A percentile compares a stretch with the other conserved stretches of the same genome.
These are phyloP conservation scores for Lactifluus subvellereus DNA, from an alignment of 768 basidiomycete species.

Conservation along the genomic window DNA sequence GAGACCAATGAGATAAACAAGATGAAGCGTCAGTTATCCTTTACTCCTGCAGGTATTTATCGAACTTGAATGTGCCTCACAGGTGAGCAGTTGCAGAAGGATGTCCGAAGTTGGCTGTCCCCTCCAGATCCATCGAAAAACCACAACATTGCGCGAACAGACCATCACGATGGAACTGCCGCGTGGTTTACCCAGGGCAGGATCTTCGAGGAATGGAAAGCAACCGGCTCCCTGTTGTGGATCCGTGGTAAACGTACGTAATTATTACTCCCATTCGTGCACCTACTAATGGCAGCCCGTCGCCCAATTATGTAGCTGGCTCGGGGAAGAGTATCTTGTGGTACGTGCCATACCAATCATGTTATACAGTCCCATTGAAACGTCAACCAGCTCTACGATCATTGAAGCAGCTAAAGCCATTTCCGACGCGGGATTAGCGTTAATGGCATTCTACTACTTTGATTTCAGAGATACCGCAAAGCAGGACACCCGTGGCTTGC, in stretches of 20 bases:
- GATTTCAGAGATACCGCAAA: neutral
- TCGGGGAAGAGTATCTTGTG: neutral
- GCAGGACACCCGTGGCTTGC: neutral
- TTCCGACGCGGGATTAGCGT: neutral
- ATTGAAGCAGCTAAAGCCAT: neutral
- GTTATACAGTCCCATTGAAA: neutral
- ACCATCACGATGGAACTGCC: neutral
- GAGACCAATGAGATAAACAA: too few species aligned
- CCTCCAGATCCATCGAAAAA: neutral
- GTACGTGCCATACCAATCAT: neutral
- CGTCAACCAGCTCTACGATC: neutral
- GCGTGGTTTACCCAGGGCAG: neutral
- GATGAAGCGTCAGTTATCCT: too few species aligned
- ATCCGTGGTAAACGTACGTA: neutral
- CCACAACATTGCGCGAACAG: neutral
- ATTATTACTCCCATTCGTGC: neutral
- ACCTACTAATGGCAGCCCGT: neutral
- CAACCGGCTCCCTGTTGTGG: neutral
- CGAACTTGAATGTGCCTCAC: too few species aligned
- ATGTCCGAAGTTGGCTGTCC: neutral
- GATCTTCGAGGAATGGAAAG: neutral
- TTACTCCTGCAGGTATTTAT: too few species aligned
- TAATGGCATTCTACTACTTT: neutral
- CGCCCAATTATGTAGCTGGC: neutral
- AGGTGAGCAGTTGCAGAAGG: neutral